Conservation (phyloP, 305 asterid genomes). For the Solanum chacoense region DNA sequence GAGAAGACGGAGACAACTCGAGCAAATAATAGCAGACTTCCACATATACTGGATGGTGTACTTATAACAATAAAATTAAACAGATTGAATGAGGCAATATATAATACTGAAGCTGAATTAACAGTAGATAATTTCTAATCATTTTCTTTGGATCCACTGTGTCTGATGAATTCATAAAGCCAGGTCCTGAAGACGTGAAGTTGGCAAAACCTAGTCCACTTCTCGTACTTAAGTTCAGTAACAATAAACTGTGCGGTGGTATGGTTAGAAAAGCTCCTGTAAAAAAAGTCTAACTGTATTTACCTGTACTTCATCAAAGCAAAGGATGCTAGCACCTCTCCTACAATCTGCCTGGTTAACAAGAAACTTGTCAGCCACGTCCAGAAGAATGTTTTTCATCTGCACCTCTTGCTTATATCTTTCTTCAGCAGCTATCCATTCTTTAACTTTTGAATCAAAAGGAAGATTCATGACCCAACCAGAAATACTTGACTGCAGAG, state of each 20-base stretch:
- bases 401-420: slow-evolving; percentile 69
- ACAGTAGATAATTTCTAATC: neutral
- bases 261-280: neutral
- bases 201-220: neutral
- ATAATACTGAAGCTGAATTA: neutral
- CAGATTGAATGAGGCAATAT: neutral
- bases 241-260: neutral
- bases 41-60: neutral
- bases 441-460: slow-evolving; percentile 73
- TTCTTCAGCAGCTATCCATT: slow-evolving; percentile 95
- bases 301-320: slow-evolving; percentile 98
- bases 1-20: neutral
- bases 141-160: neutral
- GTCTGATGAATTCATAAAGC: neutral
- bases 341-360: slow-evolving; percentile 42
- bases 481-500: slow-evolving; percentile 61
- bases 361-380: slow-evolving; percentile 92
- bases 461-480: slow-evolving; percentile 85
- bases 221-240: neutral
- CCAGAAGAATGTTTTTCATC: slow-evolving; percentile 86
- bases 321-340: slow-evolving; percentile 80
- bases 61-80: neutral
- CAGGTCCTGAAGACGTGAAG: neutral
- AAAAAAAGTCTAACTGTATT: neutral
- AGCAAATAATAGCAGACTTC: neutral